Percentiles rank a stretch among this genome's conserved stretches.
These are phyloP conservation scores for Zalaria obscura DNA, from an alignment of 2,329 filamentous ascomycete genomes.

Conservation along the genomic window DNA sequence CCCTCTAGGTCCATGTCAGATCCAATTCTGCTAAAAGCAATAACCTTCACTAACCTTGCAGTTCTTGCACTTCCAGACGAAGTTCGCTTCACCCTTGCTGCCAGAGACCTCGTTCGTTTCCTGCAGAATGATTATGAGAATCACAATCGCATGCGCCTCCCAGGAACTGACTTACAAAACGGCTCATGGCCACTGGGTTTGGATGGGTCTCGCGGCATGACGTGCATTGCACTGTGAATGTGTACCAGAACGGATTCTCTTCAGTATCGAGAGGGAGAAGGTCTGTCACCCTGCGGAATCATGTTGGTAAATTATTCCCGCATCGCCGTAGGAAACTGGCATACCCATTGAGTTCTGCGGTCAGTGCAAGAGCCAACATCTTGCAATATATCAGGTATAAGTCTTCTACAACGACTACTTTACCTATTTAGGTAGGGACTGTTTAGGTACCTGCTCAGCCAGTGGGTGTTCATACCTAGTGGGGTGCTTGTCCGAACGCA, in stretches of 20 bases:
- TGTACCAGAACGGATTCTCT: constrained; percentile 84
- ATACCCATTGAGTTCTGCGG: constrained; percentile 57
- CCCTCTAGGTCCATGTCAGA: constrained; percentile 39
- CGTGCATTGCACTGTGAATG: constrained; percentile 96
- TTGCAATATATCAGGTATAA: constrained; percentile 6
- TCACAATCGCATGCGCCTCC: neutral
- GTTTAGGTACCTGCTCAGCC: too few relatives aligned
- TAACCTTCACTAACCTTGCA: constrained; percentile 56
- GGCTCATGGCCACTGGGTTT: constrained; percentile 73
- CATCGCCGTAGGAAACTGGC: constrained; percentile 7
- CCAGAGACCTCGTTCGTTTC: constrained; percentile 84
- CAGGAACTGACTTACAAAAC: constrained; percentile 52
- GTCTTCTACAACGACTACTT: too few relatives aligned
- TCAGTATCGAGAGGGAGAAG: constrained; percentile 71
- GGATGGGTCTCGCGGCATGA: constrained; percentile 84
- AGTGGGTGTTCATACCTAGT: too few relatives aligned
- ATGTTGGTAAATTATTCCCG: constrained; percentile 4
- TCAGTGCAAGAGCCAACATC: constrained; percentile 55
- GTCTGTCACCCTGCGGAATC: constrained; percentile 62
- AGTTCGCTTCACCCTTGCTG: constrained; percentile 90
- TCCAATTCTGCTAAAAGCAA: neutral
- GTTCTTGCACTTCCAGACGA: constrained; percentile 98
- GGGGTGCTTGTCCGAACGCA: too few relatives aligned
- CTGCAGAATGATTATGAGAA: constrained; percentile 28
- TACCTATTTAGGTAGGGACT: too few relatives aligned